phyloP scores from a whole-genome alignment of 176 grass and related monocot genomes.

The Microstegium vimineum region DNA sequence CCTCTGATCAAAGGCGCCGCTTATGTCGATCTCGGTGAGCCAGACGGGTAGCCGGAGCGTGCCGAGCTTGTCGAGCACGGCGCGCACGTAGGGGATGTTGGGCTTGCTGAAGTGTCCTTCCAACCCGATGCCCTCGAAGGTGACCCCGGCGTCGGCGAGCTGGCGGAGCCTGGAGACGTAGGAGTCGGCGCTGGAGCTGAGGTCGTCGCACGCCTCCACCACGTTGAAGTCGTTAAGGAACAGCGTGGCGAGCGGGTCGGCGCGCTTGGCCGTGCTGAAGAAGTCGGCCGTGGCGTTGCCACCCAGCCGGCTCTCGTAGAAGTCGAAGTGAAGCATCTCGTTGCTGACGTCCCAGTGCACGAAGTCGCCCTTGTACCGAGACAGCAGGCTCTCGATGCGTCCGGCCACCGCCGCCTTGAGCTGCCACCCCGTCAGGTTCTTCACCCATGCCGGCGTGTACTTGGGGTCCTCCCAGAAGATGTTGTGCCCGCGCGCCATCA shows the following conservation, averaged over 20 bases:
- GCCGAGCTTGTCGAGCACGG: conserved; percentile 80
- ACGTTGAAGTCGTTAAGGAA: conserved; percentile 98
- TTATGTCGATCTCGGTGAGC: conserved; percentile 88
- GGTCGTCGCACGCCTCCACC: conserved; percentile 73
- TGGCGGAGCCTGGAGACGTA: conserved; percentile 52
- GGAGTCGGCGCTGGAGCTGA: conserved; percentile 68
- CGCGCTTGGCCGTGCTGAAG: conserved; percentile 57
- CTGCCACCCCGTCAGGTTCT: conserved; percentile 51
- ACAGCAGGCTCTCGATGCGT: conserved; percentile 65
- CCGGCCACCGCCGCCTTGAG: conserved; percentile 52
- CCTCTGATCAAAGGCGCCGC: conserved; percentile 36
- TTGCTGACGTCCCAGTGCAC: conserved; percentile 98
- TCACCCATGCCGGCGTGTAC: conserved; percentile 74
- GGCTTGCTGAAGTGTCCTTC: conserved; percentile 74
- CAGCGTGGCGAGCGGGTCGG: conserved; percentile 77
- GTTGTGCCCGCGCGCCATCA: conserved; percentile 75
- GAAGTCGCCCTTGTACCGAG: conserved; percentile 80
- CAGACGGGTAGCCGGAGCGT: conserved; percentile 73
- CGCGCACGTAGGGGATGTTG: conserved; percentile 72
- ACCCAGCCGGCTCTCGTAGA: conserved; percentile 78
- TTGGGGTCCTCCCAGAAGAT: conserved; percentile 94
- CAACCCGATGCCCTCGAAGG: conserved; percentile 77
- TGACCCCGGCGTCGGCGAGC: conserved; percentile 51
- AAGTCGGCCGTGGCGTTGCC: conserved; percentile 63
- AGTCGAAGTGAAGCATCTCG: conserved; percentile 93